phyloP scores from a whole-genome alignment of 1,284 basidiomycete species.

The Albatrellus sp. region DNA sequence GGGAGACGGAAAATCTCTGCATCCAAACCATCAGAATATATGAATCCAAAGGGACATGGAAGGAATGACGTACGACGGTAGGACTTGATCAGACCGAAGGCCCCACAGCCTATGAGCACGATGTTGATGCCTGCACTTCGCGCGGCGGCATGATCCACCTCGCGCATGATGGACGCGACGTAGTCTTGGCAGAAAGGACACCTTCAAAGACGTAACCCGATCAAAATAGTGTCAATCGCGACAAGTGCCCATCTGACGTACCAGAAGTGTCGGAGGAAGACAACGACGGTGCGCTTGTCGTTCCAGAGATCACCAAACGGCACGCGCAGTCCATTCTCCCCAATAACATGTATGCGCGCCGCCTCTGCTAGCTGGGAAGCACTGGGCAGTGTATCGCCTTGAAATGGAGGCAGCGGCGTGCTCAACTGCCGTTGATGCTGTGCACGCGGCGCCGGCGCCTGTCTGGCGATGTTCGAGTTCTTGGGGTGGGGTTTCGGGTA shows the following conservation, averaged over 20 bases:
- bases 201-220: constrained; percentile 18
- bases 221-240: constrained; percentile 7
- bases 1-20: constrained; percentile 47
- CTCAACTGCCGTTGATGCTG: not conserved
- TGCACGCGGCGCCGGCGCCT: not conserved
- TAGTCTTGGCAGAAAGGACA: constrained; percentile 81
- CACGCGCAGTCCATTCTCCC: constrained; percentile 53
- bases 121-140: constrained; percentile 43
- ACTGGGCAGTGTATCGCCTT: constrained; percentile 22
- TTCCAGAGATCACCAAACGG: constrained; percentile 60
- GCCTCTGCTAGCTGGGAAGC: constrained; percentile 45
- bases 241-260: constrained; percentile 13
- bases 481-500: not conserved
- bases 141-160: constrained; percentile 39
- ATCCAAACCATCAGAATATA: constrained; percentile 4
- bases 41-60: not conserved
- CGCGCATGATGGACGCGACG: constrained; percentile 51
- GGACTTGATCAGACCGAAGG: constrained; percentile 57
- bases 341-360: constrained; percentile 47
- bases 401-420: not conserved
- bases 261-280: constrained; percentile 72
- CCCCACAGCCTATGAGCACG: constrained; percentile 72
- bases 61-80: constrained; percentile 39
- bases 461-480: not conserved
- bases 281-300: constrained; percentile 53